A percentile compares a stretch with the other conserved stretches of the same genome.
phyloP scores from a whole-genome alignment of 2,329 filamentous ascomycete species.

The Aspergillus pseudoterreus region DNA sequence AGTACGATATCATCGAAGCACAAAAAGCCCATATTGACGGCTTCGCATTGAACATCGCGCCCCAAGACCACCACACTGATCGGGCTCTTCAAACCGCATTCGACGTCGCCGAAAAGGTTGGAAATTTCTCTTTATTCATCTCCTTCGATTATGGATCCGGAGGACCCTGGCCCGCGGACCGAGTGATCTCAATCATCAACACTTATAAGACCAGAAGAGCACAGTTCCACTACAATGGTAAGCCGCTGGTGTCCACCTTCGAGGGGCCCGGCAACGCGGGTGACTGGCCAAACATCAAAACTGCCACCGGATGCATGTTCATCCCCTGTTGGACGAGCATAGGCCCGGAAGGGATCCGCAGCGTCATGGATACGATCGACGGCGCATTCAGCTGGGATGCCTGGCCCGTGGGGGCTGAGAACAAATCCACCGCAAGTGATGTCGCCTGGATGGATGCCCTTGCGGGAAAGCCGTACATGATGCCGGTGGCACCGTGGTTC shows the following conservation, averaged over 20 bases:
- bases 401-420: conserved; percentile 39
- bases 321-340: conserved; percentile 42
- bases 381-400: conserved; percentile 44
- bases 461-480: conserved; percentile 47
- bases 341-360: conserved; percentile 27
- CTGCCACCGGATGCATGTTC: conserved; percentile 36
- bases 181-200: conserved; percentile 26
- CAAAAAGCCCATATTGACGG: conserved; percentile 30
- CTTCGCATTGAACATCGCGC: conserved; percentile 31
- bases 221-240: conserved; percentile 26
- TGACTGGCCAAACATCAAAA: conserved; percentile 45
- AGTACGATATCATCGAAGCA: conserved; percentile 24
- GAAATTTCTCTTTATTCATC: conserved; percentile 30
- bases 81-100: conserved; percentile 26
- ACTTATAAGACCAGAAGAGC: conserved; percentile 20
- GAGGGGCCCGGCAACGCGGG: conserved; percentile 37
- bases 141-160: conserved; percentile 33
- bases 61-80: conserved; percentile 28
- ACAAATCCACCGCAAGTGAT: conserved; percentile 35
- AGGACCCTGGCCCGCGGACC: conserved; percentile 24
- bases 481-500: conserved; percentile 57
- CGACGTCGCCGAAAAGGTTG: conserved; percentile 23
- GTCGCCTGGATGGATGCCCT: conserved; percentile 39
- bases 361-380: conserved; percentile 32
- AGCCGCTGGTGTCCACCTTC: conserved; percentile 40